Percentiles rank a stretch among this genome's conserved stretches.
phyloP scores from a whole-genome alignment of 1,139 yeast genomes.

The Nakaseomyces kungkrabaensis region DNA sequence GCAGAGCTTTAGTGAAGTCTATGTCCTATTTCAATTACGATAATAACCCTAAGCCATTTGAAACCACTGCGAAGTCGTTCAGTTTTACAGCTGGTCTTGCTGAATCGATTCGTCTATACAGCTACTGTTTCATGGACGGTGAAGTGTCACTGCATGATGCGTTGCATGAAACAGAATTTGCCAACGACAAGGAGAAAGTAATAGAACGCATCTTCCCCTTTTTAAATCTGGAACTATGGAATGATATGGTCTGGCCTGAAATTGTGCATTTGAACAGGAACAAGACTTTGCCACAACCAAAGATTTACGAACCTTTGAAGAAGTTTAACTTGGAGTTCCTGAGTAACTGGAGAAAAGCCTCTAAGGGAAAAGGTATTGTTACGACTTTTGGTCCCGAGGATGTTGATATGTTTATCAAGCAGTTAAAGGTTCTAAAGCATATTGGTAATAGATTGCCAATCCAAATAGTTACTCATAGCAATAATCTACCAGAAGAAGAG shows the following conservation, averaged over 20 bases:
- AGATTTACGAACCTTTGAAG: constrained; percentile 3
- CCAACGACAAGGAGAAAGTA: constrained; percentile 8
- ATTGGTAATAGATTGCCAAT: constrained; percentile 2
- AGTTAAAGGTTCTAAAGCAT: neutral
- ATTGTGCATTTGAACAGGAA: constrained; percentile 12
- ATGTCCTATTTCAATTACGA: neutral
- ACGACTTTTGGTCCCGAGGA: neutral
- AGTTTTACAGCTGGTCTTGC: neutral
- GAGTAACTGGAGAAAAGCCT: constrained; percentile 30
- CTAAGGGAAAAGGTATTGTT: constrained; percentile 25
- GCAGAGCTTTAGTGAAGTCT: neutral
- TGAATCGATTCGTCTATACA: constrained; percentile 1
- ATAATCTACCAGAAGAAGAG: neutral
- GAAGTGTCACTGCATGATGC: neutral
- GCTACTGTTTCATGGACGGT: constrained; percentile 2
- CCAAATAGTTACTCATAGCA: neutral
- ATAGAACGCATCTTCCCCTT: constrained; percentile 18
- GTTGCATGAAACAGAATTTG: neutral
- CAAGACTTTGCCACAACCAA: constrained; percentile 5
- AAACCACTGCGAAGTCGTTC: neutral
- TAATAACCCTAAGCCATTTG: neutral
- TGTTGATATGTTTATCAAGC: neutral
- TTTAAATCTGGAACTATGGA: constrained; percentile 6
- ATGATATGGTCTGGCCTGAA: constrained; percentile 12
- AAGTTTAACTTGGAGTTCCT: constrained; percentile 15